Evolutionary conservation across 2,329 filamentous ascomycete genomes (phyloP), one percentile per base, ranked within the genome.

Genomic region (Scedosporium aurantiacum): DNA sequence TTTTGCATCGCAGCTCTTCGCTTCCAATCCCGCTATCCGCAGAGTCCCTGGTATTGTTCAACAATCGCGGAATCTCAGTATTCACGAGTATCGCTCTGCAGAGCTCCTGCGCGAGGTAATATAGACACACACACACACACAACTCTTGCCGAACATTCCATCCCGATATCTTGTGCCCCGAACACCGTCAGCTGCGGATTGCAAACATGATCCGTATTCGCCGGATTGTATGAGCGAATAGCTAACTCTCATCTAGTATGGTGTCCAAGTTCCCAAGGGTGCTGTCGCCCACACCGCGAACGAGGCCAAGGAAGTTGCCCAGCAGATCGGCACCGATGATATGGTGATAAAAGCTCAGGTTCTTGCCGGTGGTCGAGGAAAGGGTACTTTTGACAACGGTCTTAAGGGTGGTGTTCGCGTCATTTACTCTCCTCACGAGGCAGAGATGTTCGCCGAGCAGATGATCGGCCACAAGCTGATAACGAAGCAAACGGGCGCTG

Each of bases 271-370:
- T 54, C 94, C 94, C 69, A 88, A 91, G 75, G 94, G 94, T 68
- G 81, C 87, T 73, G 91, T 96, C 71, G 94, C 94, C 68, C 86
- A 85, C 75, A 88, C 80, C 65, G 84, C 89, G 57, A 85, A 87
- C 71, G 94, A 97, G 82, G 94, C 94, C 68, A 93, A 97, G 83
- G 81, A 85, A 70, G 84, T 97, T 71, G 94, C 94, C 63, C 92
- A 93, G 80, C 80, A 87, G 67, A 94, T 99, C 72, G 89, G 91
- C 81, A 88, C 83, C 70, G 93, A 96, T 74, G 94, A 99, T 76
- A 93, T 97, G 86, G 94, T 99, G 69, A 97, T 99, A 84, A 99
- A 99, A 85, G 94, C 94, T 65, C 94, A 99, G 82, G 94, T 99
- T 64, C 89, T 99, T 65, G 94, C 94, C 65, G 94, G 94, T 78